Percentiles rank a stretch among this genome's conserved stretches.
Evolutionary conservation across 2,329 filamentous ascomycete genomes (phyloP).

Genomic region (Xenosphaeropsis pyriputrescens): DNA sequence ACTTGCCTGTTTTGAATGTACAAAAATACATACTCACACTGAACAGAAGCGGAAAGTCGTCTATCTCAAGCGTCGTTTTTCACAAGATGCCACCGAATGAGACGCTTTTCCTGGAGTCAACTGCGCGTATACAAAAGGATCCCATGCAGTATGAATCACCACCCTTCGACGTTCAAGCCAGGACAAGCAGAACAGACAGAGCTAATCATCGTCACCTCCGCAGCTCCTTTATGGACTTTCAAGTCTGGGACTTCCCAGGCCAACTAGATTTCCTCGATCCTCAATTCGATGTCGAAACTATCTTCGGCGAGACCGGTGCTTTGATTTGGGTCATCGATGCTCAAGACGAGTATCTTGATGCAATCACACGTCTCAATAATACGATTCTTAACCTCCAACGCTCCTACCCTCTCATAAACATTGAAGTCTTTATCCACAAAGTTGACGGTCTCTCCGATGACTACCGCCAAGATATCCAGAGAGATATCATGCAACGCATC

Average conservation of each 20-base stretch:
- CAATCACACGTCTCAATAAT: conserved; percentile 70
- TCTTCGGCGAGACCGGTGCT: conserved; percentile 88
- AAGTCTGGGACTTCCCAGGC: conserved; percentile 94
- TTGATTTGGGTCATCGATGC: conserved; percentile 98
- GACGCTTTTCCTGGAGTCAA: conserved; percentile 90
- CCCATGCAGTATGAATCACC: conserved; percentile 65
- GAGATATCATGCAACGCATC: conserved; percentile 91
- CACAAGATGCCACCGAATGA: conserved; percentile 95
- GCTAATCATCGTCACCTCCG: conserved; percentile 1
- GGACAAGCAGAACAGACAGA: conserved; percentile 1
- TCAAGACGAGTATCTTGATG: conserved; percentile 93
- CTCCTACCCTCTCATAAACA: conserved; percentile 83
- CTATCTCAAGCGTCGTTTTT: conserved; percentile 97
- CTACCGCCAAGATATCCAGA: conserved; percentile 89
- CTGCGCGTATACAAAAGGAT: conserved; percentile 85
- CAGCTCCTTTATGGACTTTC: conserved; percentile 98
- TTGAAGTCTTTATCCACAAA: conserved; percentile 98
- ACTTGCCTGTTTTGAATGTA: not conserved
- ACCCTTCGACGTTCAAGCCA: not conserved
- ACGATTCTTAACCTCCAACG: conserved; percentile 84
- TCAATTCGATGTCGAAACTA: conserved; percentile 79
- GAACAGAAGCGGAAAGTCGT: conserved; percentile 86
- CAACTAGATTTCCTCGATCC: conserved; percentile 88
- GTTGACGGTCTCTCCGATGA: conserved; percentile 96
- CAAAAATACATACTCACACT: conserved; percentile 6